phyloP scores from a whole-genome alignment of 2,329 filamentous ascomycete genomes.

The Ilyonectria sp. region DNA sequence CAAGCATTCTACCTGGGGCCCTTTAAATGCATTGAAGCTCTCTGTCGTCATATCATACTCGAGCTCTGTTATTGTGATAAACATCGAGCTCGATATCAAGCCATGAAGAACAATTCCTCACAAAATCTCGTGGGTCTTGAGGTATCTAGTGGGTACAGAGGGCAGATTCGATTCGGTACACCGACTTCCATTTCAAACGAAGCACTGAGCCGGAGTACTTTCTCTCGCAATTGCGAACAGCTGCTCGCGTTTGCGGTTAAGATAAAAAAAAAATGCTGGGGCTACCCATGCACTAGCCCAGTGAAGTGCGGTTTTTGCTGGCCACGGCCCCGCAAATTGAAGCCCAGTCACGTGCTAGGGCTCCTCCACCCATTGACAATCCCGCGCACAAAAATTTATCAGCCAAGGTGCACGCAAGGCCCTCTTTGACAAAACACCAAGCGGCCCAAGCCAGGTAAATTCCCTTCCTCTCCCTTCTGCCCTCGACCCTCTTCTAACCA shows the following conservation, averaged over 20 bases:
- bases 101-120: neutral
- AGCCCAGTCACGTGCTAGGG: constrained; percentile 56
- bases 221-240: neutral
- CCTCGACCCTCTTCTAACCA: constrained; percentile 50
- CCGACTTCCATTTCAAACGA: neutral
- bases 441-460: constrained; percentile 59
- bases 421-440: constrained; percentile 57
- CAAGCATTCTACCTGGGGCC: neutral
- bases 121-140: neutral
- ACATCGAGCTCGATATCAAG: too few species aligned
- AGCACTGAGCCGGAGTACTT: neutral
- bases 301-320: neutral
- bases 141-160: neutral
- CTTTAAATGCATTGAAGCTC: neutral
- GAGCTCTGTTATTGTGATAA: neutral
- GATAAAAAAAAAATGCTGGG: neutral
- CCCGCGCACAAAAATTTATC: constrained; percentile 59
- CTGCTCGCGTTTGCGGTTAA: neutral
- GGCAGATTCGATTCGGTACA: neutral
- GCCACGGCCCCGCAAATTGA: constrained; percentile 22
- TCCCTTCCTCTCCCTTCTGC: constrained; percentile 44
- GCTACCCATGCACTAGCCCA: neutral
- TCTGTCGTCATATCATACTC: neutral
- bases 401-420: constrained; percentile 46
- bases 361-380: constrained; percentile 46